Evolutionary conservation across 148 eudicot genomes (phyloP).

Genomic region (Rhododendron ovatum): DNA sequence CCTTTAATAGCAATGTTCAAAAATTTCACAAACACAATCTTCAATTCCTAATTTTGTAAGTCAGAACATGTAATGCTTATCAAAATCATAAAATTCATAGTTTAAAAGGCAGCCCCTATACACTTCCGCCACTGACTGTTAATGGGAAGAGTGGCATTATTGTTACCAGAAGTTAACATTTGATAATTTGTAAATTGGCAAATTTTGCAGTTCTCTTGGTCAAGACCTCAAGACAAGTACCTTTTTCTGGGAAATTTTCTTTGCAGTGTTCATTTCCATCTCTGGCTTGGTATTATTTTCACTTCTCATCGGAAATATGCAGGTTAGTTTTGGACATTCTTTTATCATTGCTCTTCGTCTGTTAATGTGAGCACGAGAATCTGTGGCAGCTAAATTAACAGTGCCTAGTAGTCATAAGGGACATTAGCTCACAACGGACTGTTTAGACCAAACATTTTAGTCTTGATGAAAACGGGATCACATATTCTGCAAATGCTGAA

Average conservation of each 20-base stretch:
- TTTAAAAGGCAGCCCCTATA: too few species aligned
- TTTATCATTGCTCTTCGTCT: too few species aligned
- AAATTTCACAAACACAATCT: too few species aligned
- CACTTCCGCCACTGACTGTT: neutral
- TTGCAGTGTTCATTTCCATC: slow-evolving; percentile 68
- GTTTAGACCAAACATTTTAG: neutral
- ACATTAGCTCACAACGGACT: neutral
- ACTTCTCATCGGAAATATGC: slow-evolving; percentile 87
- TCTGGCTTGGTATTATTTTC: slow-evolving; percentile 80
- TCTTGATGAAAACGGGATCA: neutral
- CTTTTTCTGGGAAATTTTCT: slow-evolving; percentile 63
- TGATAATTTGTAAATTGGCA: neutral
- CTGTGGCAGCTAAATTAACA: too few species aligned
- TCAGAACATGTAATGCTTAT: too few species aligned
- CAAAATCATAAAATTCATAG: too few species aligned
- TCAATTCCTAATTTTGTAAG: too few species aligned
- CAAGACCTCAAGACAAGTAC: slow-evolving; percentile 83
- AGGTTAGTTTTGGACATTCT: slow-evolving; percentile 37
- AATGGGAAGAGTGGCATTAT: neutral
- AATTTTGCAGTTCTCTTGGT: slow-evolving; percentile 71
- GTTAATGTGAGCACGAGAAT: too few species aligned
- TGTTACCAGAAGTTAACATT: neutral
- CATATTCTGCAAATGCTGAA: neutral
- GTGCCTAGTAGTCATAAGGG: neutral
- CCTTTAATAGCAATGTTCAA: too few species aligned